Base-by-base conservation (phyloP, 371 early-diverging fungal species). In the Umbelopsis sp. region DNA sequence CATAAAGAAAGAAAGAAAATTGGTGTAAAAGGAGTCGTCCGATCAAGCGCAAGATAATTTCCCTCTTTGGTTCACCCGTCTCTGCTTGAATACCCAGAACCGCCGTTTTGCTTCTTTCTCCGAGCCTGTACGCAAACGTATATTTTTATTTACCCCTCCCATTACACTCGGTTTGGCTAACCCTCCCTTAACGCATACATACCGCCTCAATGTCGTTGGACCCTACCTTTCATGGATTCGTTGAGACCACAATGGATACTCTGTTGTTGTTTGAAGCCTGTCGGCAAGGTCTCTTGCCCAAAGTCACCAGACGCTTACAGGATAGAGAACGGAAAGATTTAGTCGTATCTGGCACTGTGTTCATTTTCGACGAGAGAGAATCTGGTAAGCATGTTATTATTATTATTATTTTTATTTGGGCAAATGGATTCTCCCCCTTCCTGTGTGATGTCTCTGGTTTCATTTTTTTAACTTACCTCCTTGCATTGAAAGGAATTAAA, bases 301-400 rank as follows among this genome's bases (percentile, higher is more conserved):
- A 91, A 66, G 86, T 92, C 38, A 85, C 83, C 65, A 82, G 92
- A 50, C 85, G 93, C 44, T 77, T 92, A 24, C 85, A 89, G 68
- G 92, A 92, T 65, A 82, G 82, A 51, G 92, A 93, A 70, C 87
- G 93, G 38, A 78, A 79, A 63, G 57, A 57, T 35, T 81, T 82
- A 65, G 88, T 93, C 67, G 77, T 76, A 45, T 89, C 92, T 5
- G 92, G 92, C 9, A 86, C 92, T 0, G 87, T 91, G 7, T 93
- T 90, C 72, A 86, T 92, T 18, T 92, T 89, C 83, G 90, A 90
- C 71, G 92, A 93, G 74, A 84, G 86, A 64, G 93, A 93, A 72
- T 86, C 89, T 44, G 90, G 93, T 64, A 92, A 63, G 25, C 32
- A 57, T 18, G 18, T n/a, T 18, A 6, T 18, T 45, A 45, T 45